Conservation (phyloP, 139 green algal genomes). For the Picochlorum sp. region DNA sequence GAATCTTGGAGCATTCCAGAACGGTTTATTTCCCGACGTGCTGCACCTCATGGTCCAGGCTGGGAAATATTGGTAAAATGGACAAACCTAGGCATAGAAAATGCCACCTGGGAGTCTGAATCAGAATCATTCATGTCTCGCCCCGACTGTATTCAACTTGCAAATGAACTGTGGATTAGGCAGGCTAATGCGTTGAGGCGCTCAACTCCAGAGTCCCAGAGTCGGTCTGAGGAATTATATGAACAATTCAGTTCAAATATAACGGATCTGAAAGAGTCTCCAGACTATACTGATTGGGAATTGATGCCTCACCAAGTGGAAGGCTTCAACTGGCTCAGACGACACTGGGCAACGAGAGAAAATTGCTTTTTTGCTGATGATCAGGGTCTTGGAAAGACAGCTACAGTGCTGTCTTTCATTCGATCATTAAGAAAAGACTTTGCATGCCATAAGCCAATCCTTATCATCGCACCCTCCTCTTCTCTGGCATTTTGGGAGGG, state of each 20-base stretch:
- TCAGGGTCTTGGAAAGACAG: slow-evolving; percentile 63
- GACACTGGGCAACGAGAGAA: slow-evolving; percentile 39
- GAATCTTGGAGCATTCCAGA: slow-evolving; percentile 49
- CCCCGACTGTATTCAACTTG: slow-evolving; percentile 43
- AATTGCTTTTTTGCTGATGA: slow-evolving; percentile 63
- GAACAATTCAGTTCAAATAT: slow-evolving; percentile 7
- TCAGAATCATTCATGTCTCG: slow-evolving; percentile 29
- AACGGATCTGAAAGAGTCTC: slow-evolving; percentile 1
- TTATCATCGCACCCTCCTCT: slow-evolving; percentile 51
- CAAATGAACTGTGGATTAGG: slow-evolving; percentile 58
- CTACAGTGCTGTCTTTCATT: slow-evolving; percentile 53
- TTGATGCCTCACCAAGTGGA: slow-evolving; percentile 69
- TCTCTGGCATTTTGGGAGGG: slow-evolving; percentile 61
- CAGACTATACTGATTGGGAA: slow-evolving; percentile 1
- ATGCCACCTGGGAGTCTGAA: slow-evolving; percentile 74
- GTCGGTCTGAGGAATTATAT: background rate
- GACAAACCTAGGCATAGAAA: slow-evolving; percentile 60
- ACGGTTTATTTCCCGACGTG: slow-evolving; percentile 56
- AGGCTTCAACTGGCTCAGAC: slow-evolving; percentile 56
- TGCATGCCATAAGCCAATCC: slow-evolving; percentile 31
- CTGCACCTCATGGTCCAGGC: slow-evolving; percentile 51
- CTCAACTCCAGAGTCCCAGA: slow-evolving; percentile 23
- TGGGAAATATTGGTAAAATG: slow-evolving; percentile 90
- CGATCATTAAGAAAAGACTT: slow-evolving; percentile 47
- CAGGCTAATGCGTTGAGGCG: slow-evolving; percentile 41